Base-by-base conservation (phyloP, 345 rosid genomes). In the Lenwebbia sp. region DNA sequence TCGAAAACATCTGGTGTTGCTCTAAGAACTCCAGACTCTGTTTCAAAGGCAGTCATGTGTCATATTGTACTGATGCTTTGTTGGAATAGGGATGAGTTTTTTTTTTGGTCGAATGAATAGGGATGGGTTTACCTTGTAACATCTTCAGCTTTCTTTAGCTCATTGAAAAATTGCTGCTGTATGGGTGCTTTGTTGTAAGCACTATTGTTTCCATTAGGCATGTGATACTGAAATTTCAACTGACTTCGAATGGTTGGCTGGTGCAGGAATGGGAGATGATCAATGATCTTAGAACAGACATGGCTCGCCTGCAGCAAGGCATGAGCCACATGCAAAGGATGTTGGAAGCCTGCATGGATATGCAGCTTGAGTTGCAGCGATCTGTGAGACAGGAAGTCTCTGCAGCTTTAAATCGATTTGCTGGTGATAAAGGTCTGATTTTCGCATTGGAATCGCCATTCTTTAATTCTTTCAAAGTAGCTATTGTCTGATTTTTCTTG, bases 251-350 rank as follows among this genome's bases (percentile, higher is more conserved):
- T 70, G 44, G 44, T 33, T 70, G 78, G 78, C 37, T 2, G 78
- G 44, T 70, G 82, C 88, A 96, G 99, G 99, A 98, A 89, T 98
- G 98, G 99, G 99, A 98, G 89, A 94, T 94, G 93, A 86, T 96
- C 85, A 95, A 93, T 88, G 99, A 98, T 88, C 88, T 98, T 88
- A 94, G 97, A 90, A 93, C 98, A 84, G 99, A 98, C 84, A 94
- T 98, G 94, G 91, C 95, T 54, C 94, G 98, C 89, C 94, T 98
- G 85, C 99, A 98, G 88, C 99, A 98, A 89, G 98, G 98, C 37
- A 96, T 96, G 99, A 95, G 93, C 87, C 97, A 96, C 91, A 96
- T 98, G 99, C 99, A 98, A 92, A 94, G 98, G 89, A 96, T 94
- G 98, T 87, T 98, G 81, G 99, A 98, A 87, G 96, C 99, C 87